These are phyloP conservation scores for Aspergillus vadensis DNA, from an alignment of 2,329 filamentous ascomycete species.

Conservation along the genomic window DNA sequence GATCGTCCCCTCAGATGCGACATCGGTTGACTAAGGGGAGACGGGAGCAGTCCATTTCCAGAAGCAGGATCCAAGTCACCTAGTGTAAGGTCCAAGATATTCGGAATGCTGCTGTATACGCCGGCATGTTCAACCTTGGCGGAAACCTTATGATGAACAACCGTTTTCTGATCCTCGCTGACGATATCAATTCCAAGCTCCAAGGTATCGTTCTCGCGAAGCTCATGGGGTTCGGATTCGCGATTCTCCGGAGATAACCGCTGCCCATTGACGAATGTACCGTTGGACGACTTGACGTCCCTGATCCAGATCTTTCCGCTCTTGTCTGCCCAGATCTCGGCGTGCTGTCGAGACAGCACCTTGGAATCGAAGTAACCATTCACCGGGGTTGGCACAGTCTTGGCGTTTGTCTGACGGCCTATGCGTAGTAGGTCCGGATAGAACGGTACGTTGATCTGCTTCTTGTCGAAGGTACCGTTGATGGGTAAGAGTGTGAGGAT, in stretches of 20 bases:
- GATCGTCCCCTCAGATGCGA: slow-evolving; percentile 69
- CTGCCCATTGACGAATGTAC: slow-evolving; percentile 93
- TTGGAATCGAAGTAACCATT: slow-evolving; percentile 99
- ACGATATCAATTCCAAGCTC: slow-evolving; percentile 98
- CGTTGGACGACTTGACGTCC: slow-evolving; percentile 97
- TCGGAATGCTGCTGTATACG: slow-evolving; percentile 69
- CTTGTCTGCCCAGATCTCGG: slow-evolving; percentile 89
- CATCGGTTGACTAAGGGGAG: slow-evolving; percentile 65
- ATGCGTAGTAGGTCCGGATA: slow-evolving; percentile 93
- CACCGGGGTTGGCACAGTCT: slow-evolving; percentile 83
- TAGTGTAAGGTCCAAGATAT: slow-evolving; percentile 85
- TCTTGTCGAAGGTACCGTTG: slow-evolving; percentile 95
- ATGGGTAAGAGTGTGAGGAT: slow-evolving; percentile 85
- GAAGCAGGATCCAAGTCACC: slow-evolving; percentile 81
- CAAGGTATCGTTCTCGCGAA: slow-evolving; percentile 86
- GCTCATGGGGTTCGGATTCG: slow-evolving; percentile 92
- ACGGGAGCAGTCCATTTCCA: slow-evolving; percentile 71
- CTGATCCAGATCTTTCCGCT: slow-evolving; percentile 90
- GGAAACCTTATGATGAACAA: slow-evolving; percentile 97
- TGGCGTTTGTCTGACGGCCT: slow-evolving; percentile 94
- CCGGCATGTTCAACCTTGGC: slow-evolving; percentile 96
- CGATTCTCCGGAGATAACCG: slow-evolving; percentile 90
- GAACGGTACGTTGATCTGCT: slow-evolving; percentile 91
- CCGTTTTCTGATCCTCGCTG: slow-evolving; percentile 96
- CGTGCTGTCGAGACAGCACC: slow-evolving; percentile 92